Evolutionary conservation across 2,329 filamentous ascomycete species (phyloP).

Genomic region (Colletotrichum horii): DNA sequence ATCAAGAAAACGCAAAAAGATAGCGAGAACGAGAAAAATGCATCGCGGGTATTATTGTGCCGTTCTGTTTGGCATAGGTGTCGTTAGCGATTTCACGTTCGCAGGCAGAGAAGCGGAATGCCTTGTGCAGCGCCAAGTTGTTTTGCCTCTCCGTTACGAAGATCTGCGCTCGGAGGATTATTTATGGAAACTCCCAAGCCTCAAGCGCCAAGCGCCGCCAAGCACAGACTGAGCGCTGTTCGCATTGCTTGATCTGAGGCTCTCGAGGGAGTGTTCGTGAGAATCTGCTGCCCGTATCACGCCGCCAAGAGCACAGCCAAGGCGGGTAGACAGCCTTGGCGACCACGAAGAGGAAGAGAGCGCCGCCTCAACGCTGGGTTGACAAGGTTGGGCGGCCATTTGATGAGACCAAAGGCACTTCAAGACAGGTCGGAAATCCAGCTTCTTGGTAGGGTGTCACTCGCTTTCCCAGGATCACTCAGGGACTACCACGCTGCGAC

Average conservation of each 20-base stretch:
- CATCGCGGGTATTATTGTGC: background rate
- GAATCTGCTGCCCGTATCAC: background rate
- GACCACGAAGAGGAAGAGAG: background rate
- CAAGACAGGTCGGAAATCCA: background rate
- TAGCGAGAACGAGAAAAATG: background rate
- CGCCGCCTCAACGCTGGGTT: background rate
- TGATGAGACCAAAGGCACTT: constrained; percentile 12
- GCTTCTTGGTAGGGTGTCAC: background rate
- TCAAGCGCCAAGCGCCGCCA: constrained; percentile 12
- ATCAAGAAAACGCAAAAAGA: background rate
- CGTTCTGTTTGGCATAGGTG: background rate
- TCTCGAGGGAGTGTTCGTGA: background rate
- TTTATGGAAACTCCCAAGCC: background rate
- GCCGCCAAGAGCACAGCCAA: background rate
- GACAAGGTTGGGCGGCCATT: background rate
- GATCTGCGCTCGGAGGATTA: background rate
- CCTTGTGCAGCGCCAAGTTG: background rate
- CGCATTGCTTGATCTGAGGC: background rate
- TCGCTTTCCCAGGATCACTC: background rate
- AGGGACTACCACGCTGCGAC: background rate
- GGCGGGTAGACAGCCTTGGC: constrained; percentile 4
- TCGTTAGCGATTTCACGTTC: background rate
- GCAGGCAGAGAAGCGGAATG: background rate
- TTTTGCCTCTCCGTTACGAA: background rate
- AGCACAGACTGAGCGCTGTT: background rate